Base-by-base conservation (phyloP, 1,139 yeast species). In the Saccharomyces hybrid region DNA sequence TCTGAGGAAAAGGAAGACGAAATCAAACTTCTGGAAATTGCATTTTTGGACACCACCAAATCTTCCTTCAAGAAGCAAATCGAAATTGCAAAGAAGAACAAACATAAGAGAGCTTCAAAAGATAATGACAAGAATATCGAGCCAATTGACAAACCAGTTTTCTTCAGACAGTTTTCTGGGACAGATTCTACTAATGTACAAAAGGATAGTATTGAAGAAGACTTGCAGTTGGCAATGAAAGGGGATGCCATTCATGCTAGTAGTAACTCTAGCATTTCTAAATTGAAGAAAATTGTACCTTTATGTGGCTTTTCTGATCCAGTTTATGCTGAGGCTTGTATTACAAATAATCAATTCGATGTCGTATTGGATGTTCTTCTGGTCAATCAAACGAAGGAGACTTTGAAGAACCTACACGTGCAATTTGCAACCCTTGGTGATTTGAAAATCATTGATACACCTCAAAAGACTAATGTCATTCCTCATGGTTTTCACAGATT, bases 371-470 rank as follows among this genome's bases (percentile, higher is more conserved):
- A 95, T 66, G 97, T 95, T 27, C 76, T 95, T 68, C 77, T 95
- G 62, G 98, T 95, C 51, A 95, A 95, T 70, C 99, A 95, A 75
- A 93, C 99, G 6, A 84, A 84, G 16, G 86, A 83, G 59, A 95
- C 99, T 4, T 80, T 95, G 68, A 88, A 96, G 67, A 93, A 95
- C 70, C 77, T 95, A 60, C 85, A 91, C 50, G 96, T 93, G 55
- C 99, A 95, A 72, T 91, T 95, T 76, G 97, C 97, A 50, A 89
- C 98, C 1, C 78, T 95, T 54, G 99, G 99, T 56, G 99, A 93
- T 69, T 79, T 95, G 71, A 91, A 91, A 75, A 96, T 95, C 49
- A 88, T 91, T 51, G 98, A 93, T 69, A 86, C 86, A 63, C 97
- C 99, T 51, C 79, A 90, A 2, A 83, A 96, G n/a, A 89, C 88